A percentile compares a stretch with the other conserved stretches of the same genome.
Conservation (phyloP, 192 early-diverging fungal genomes). For the Mortierella hygrophila region DNA sequence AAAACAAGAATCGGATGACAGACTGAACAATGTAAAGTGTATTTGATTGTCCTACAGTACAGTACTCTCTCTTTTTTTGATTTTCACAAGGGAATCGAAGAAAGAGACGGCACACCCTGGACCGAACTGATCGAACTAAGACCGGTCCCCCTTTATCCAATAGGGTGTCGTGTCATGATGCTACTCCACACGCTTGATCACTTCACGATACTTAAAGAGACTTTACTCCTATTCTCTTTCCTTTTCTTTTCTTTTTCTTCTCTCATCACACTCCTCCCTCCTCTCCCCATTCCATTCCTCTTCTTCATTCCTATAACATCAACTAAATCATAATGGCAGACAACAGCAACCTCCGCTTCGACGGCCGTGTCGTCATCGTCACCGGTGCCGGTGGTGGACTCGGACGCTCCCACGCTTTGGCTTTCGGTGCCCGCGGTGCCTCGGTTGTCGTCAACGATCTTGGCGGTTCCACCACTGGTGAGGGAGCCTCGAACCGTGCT, state of each 20-base stretch:
- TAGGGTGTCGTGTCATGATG: not conserved
- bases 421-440: slow-evolving; percentile 91
- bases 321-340: slow-evolving; percentile 38
- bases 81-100: slow-evolving; percentile 11
- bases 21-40: not conserved
- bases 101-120: slow-evolving; percentile 11
- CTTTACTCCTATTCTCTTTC: slow-evolving; percentile 1
- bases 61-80: not conserved
- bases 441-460: slow-evolving; percentile 98
- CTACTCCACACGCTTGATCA: not conserved
- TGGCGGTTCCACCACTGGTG: slow-evolving; percentile 82
- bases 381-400: slow-evolving; percentile 97
- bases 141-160: not conserved
- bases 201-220: not conserved
- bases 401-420: slow-evolving; percentile 91
- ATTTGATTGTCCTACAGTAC: no score
- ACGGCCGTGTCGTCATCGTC: slow-evolving; percentile 91
- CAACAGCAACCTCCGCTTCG: slow-evolving; percentile 73
- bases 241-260: slow-evolving; percentile 4
- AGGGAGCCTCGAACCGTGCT: slow-evolving; percentile 79
- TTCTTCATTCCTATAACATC: not conserved
- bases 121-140: not conserved
- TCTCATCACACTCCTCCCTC: not conserved
- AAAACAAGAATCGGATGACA: not conserved
- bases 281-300: slow-evolving; percentile 1